Conservation (phyloP, 2,329 filamentous ascomycete genomes). For the Colletotrichum gigasporum region DNA sequence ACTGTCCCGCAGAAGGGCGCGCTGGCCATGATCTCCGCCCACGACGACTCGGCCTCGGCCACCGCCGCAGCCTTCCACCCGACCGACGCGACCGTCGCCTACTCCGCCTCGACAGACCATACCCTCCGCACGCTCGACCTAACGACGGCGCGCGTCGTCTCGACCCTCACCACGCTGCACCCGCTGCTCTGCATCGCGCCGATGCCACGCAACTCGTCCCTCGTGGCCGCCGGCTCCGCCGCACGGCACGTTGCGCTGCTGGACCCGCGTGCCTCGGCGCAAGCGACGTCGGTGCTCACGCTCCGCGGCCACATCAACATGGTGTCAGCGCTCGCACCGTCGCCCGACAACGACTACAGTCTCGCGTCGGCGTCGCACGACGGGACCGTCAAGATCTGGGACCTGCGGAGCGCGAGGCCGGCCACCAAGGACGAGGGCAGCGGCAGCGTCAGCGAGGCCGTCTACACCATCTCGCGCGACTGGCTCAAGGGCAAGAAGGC, state of each 20-base stretch:
- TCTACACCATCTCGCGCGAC: constrained; percentile 81
- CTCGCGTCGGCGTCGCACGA: constrained; percentile 92
- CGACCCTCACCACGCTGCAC: constrained; percentile 84
- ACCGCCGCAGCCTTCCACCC: constrained; percentile 87
- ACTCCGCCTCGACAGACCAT: constrained; percentile 92
- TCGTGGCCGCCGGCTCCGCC: constrained; percentile 79
- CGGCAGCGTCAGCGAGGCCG: constrained; percentile 74
- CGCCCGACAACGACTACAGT: constrained; percentile 77
- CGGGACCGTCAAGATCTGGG: constrained; percentile 93
- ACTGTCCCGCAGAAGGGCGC: constrained; percentile 77
- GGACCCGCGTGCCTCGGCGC: constrained; percentile 83
- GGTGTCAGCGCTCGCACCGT: constrained; percentile 52
- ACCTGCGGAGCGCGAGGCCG: constrained; percentile 77
- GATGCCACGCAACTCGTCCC: constrained; percentile 69
- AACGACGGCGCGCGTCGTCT: constrained; percentile 80
- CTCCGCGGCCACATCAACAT: constrained; percentile 88
- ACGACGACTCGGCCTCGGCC: constrained; percentile 79
- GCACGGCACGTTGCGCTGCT: constrained; percentile 92
- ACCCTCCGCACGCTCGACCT: constrained; percentile 91
- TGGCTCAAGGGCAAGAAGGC: constrained; percentile 72
- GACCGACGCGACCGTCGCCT: constrained; percentile 85
- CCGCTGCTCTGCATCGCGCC: constrained; percentile 83
- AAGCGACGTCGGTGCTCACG: constrained; percentile 86
- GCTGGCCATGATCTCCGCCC: constrained; percentile 75
- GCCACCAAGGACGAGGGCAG: constrained; percentile 68